These are phyloP conservation scores for Canavalia ensiformis DNA, from an alignment of 306 rosid genomes.

Conservation along the genomic window DNA sequence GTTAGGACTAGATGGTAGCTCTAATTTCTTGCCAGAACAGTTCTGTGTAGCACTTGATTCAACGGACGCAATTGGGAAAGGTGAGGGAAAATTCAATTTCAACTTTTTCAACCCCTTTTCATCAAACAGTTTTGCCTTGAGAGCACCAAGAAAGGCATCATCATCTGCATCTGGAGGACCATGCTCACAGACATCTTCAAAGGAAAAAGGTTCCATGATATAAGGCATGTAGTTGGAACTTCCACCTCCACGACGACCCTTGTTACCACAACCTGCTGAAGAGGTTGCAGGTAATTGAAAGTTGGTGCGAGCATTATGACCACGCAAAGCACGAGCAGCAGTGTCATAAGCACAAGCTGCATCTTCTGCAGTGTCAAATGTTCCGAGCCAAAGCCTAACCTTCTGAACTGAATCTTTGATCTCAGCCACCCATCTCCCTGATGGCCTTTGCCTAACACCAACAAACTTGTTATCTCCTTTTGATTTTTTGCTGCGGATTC, in stretches of 20 bases:
- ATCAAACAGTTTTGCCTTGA: constrained; percentile 55
- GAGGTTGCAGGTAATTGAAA: too few species aligned
- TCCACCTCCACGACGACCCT: too few species aligned
- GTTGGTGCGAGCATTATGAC: constrained; percentile 55
- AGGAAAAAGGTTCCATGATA: constrained; percentile 51
- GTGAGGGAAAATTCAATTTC: neutral
- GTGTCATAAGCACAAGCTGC: constrained; percentile 2
- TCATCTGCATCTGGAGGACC: constrained; percentile 5
- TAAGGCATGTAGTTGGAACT: constrained; percentile 41
- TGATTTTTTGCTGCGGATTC: constrained; percentile 20
- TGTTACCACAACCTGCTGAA: too few species aligned
- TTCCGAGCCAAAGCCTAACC: constrained; percentile 66
- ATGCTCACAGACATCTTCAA: constrained; percentile 49
- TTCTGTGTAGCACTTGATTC: too few species aligned
- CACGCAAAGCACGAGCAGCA: constrained; percentile 57
- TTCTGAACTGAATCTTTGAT: constrained; percentile 54
- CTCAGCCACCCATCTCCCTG: too few species aligned
- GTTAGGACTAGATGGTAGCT: too few species aligned
- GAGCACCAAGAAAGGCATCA: constrained; percentile 53
- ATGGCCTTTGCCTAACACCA: constrained; percentile 58
- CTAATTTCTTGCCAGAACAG: too few species aligned
- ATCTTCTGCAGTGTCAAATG: constrained; percentile 54
- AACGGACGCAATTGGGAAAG: too few species aligned
- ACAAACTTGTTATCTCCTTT: constrained; percentile 59
- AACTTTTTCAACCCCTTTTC: constrained; percentile 28